Conservation (phyloP, 2,329 filamentous ascomycete species). For the Cordyceps farinosa region DNA sequence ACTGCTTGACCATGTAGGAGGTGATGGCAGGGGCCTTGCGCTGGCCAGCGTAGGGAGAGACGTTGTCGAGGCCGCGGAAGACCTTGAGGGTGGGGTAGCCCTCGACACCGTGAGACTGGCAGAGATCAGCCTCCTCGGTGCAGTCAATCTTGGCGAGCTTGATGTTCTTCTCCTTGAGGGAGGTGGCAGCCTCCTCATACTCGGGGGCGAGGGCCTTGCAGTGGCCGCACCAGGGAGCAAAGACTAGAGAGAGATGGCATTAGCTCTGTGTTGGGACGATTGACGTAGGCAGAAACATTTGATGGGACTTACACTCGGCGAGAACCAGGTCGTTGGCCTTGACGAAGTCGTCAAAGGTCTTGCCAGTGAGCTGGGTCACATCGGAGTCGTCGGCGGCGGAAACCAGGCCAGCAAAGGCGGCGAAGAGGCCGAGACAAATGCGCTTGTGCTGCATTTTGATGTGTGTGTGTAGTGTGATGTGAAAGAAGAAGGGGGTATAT, state of each 20-base stretch:
- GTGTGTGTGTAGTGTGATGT: conserved; percentile 17
- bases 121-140: conserved; percentile 90
- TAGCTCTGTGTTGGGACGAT: conserved; percentile 33
- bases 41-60: conserved; percentile 80
- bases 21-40: conserved; percentile 77
- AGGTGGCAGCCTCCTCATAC: conserved; percentile 82
- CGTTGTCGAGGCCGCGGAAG: conserved; percentile 85
- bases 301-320: conserved; percentile 72
- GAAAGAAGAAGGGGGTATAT: conserved; percentile 9
- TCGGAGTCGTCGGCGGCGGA: conserved; percentile 65
- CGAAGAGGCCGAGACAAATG: conserved; percentile 52
- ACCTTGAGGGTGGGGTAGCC: conserved; percentile 98
- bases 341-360: conserved; percentile 84
- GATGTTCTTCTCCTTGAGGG: conserved; percentile 84
- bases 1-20: conserved; percentile 97
- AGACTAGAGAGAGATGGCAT: conserved; percentile 55
- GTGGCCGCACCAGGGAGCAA: conserved; percentile 94
- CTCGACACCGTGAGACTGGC: conserved; percentile 85
- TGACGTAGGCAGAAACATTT: conserved; percentile 1
- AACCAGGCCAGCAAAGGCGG: conserved; percentile 54
- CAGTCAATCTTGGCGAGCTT: conserved; percentile 86
- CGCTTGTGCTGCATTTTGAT: conserved; percentile 48
- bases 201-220: conserved; percentile 96
- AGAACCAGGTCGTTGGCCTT: conserved; percentile 83
- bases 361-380: conserved; percentile 78